Percentiles rank a stretch among this genome's conserved stretches.
Evolutionary conservation across 73 alveolate species (phyloP).

Genomic region (Paramecium octaurelia): DNA sequence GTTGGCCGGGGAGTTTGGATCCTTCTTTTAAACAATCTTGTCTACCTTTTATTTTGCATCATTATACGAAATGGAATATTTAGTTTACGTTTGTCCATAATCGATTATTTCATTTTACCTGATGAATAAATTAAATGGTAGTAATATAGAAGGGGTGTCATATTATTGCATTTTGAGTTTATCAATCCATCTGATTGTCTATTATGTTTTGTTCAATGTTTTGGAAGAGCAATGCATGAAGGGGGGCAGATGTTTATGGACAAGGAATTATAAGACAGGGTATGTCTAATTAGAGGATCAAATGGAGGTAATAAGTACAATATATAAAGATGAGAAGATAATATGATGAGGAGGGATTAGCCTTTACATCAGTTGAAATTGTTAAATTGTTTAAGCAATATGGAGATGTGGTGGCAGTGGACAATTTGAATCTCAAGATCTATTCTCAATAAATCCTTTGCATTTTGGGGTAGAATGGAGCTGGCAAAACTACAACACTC

Average conservation of each 20-base stretch:
- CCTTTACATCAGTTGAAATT: neutral
- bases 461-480: slow-evolving; percentile 98
- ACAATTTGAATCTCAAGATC: slow-evolving; percentile 68
- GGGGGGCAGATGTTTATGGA: neutral
- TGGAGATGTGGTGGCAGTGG: neutral
- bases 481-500: slow-evolving; percentile 98
- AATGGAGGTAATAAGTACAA: neutral
- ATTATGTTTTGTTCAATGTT: neutral
- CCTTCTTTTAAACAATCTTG: neutral
- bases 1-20: slow-evolving; percentile 43
- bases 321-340: neutral
- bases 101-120: neutral
- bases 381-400: neutral
- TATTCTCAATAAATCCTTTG: slow-evolving; percentile 93
- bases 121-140: neutral
- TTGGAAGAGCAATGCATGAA: neutral
- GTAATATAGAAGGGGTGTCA: neutral
- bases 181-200: neutral
- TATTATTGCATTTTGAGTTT: neutral
- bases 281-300: neutral
- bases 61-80: neutral
- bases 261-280: neutral
- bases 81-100: neutral
- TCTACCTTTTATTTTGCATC: neutral
- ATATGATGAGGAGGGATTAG: neutral